phyloP scores from a whole-genome alignment of 495 filamentous ascomycete genomes.

The Barbatosphaeria neglecta region DNA sequence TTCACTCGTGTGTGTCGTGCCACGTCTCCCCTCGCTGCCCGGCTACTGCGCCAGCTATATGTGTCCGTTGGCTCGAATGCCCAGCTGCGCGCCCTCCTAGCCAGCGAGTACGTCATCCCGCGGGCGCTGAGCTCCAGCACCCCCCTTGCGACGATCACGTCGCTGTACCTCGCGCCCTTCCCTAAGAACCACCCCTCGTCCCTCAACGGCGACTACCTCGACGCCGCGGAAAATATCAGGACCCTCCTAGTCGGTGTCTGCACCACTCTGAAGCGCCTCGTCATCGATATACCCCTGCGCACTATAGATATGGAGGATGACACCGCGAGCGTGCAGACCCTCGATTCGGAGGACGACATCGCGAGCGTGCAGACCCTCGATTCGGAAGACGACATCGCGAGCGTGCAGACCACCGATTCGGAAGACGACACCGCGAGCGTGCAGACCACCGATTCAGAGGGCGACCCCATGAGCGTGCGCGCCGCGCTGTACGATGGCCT shows the following conservation, averaged over 20 bases:
- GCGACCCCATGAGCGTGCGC: conserved; percentile 8
- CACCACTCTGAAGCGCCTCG: conserved; percentile 7
- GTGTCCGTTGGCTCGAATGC: conserved; percentile 7
- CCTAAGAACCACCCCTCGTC: conserved; percentile 1
- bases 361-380: no score
- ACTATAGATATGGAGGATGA: conserved; percentile 10
- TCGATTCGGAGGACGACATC: no score
- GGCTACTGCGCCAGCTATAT: conserved; percentile 13
- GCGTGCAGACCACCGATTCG: no score
- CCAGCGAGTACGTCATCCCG: no score
- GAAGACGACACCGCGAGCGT: no score
- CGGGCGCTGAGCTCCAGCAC: not conserved
- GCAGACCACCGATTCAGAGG: conserved; percentile 8
- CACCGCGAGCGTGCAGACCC: conserved; percentile 6
- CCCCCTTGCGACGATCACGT: not conserved
- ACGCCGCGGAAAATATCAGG: no score
- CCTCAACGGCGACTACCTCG: no score
- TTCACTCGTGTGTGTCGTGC: conserved; percentile 8
- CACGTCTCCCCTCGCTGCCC: conserved; percentile 8
- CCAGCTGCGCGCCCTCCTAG: not conserved
- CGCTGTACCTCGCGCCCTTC: conserved; percentile 7
- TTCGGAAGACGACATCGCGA: no score
- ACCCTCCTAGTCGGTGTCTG: no score
- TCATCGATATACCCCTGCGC: conserved; percentile 12
- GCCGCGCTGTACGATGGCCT: conserved; percentile 16